Evolutionary conservation across 2,329 filamentous ascomycete genomes (phyloP).

Genomic region (Colletotrichum tropicale): DNA sequence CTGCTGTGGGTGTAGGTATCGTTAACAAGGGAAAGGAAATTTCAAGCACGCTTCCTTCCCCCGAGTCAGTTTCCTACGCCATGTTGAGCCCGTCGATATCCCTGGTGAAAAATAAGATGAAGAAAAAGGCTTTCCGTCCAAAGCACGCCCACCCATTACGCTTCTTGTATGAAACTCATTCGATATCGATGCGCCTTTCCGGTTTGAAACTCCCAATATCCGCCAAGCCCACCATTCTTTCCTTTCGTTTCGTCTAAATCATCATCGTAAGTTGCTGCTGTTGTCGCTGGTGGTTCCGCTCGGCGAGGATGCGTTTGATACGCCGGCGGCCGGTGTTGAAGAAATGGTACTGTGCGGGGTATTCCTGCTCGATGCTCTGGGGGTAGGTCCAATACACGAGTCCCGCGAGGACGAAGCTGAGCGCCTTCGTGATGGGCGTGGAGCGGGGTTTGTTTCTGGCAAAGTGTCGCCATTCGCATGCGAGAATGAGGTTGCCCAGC

Average conservation of each 20-base stretch:
- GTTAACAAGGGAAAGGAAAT: neutral
- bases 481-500: slow-evolving; percentile 40
- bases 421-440: neutral
- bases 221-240: neutral
- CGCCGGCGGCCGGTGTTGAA: slow-evolving; percentile 17
- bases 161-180: neutral
- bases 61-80: neutral
- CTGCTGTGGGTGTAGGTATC: slow-evolving; percentile 8
- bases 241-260: neutral
- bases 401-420: slow-evolving; percentile 31
- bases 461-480: slow-evolving; percentile 42
- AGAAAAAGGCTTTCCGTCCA: neutral
- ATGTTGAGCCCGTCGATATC: neutral
- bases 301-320: slow-evolving; percentile 14
- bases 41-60: neutral
- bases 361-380: slow-evolving; percentile 41
- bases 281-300: slow-evolving; percentile 11
- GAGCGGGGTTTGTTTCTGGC: slow-evolving; percentile 34
- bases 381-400: slow-evolving; percentile 48
- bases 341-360: slow-evolving; percentile 26
- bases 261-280: slow-evolving; percentile 14
- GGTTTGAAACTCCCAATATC: neutral
- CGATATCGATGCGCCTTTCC: neutral
- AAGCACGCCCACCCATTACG: neutral
- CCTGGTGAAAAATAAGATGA: neutral